A percentile compares a stretch with the other conserved stretches of the same genome.
These are phyloP conservation scores for Striga hermonthica DNA, from an alignment of 305 asterid species.

Conservation along the genomic window DNA sequence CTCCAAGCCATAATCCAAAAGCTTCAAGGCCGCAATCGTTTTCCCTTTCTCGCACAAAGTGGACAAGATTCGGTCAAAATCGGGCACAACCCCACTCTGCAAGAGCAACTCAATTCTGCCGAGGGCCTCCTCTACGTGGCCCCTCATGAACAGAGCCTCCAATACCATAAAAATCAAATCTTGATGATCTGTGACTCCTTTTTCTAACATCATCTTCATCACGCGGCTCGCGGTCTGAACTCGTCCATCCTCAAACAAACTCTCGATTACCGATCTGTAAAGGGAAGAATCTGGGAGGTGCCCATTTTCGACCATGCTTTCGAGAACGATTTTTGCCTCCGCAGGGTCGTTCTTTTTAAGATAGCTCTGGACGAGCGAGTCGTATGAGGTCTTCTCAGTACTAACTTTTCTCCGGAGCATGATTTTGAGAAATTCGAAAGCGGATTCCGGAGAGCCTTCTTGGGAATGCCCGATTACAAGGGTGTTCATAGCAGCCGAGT, in stretches of 20 bases:
- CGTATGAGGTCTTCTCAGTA: slow-evolving; percentile 53
- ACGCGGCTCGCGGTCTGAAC: slow-evolving; percentile 93
- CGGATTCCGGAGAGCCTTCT: slow-evolving; percentile 70
- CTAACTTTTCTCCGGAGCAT: slow-evolving; percentile 62
- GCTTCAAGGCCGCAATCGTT: slow-evolving; percentile 70
- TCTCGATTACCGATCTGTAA: slow-evolving; percentile 68
- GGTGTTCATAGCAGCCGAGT: slow-evolving; percentile 58
- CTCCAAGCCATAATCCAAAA: slow-evolving; percentile 60
- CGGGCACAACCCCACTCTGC: slow-evolving; percentile 58
- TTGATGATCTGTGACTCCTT: slow-evolving; percentile 65
- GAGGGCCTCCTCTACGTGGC: slow-evolving; percentile 87
- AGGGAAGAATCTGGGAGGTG: slow-evolving; percentile 72
- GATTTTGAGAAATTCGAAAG: slow-evolving; percentile 65
- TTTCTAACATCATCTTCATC: slow-evolving; percentile 88
- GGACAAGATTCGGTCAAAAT: slow-evolving; percentile 55
- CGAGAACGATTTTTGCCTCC: slow-evolving; percentile 75
- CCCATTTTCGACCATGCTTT: slow-evolving; percentile 79
- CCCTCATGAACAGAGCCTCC: slow-evolving; percentile 79
- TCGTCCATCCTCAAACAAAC: slow-evolving; percentile 82
- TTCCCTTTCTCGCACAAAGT: slow-evolving; percentile 70
- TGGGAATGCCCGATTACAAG: slow-evolving; percentile 68
- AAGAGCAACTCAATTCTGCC: slow-evolving; percentile 80
- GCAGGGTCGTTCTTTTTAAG: slow-evolving; percentile 70
- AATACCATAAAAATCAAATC: slow-evolving; percentile 62
- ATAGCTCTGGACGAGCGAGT: slow-evolving; percentile 56